A percentile compares a stretch with the other conserved stretches of the same genome.
These are phyloP conservation scores for Curvularia eragrostidis DNA, from an alignment of 2,329 filamentous ascomycete genomes.

Conservation along the genomic window DNA sequence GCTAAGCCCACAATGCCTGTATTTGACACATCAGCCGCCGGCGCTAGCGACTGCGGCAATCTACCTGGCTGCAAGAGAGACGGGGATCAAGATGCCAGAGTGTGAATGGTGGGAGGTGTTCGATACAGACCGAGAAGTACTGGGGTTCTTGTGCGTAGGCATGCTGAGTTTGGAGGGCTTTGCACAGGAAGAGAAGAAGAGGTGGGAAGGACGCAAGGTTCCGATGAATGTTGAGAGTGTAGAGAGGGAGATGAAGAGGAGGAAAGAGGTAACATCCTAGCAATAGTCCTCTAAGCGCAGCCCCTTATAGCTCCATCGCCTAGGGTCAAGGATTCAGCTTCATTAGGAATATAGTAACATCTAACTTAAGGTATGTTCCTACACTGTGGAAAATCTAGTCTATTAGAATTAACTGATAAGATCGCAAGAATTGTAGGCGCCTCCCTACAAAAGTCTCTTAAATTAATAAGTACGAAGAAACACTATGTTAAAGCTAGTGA, in stretches of 20 bases:
- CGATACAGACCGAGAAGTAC: slow-evolving; percentile 90
- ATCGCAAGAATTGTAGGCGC: too few species aligned
- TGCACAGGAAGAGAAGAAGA: slow-evolving; percentile 65
- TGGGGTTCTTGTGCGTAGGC: slow-evolving; percentile 89
- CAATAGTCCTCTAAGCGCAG: too few species aligned
- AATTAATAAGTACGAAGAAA: too few species aligned
- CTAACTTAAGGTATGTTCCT: too few species aligned
- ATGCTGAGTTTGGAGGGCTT: slow-evolving; percentile 80
- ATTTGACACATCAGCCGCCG: slow-evolving; percentile 89
- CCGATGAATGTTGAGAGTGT: slow-evolving; percentile 66
- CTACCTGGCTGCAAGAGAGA: slow-evolving; percentile 84
- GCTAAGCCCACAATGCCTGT: slow-evolving; percentile 85
- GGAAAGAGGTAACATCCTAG: slow-evolving; percentile 37
- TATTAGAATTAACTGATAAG: too few species aligned
- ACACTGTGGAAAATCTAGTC: too few species aligned
- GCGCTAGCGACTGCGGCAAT: slow-evolving; percentile 86
- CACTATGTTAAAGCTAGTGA: too few species aligned
- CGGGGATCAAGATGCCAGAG: slow-evolving; percentile 78
- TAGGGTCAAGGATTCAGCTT: too few species aligned
- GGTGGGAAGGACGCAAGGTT: slow-evolving; percentile 60
- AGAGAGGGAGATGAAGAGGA: slow-evolving; percentile 65
- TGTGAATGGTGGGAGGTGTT: slow-evolving; percentile 98
- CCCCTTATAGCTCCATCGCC: too few species aligned
- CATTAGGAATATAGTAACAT: too few species aligned
- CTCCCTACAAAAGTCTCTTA: too few species aligned